Evolutionary conservation across 2,329 filamentous ascomycete species (phyloP).

Genomic region (Trichoderma gracile): DNA sequence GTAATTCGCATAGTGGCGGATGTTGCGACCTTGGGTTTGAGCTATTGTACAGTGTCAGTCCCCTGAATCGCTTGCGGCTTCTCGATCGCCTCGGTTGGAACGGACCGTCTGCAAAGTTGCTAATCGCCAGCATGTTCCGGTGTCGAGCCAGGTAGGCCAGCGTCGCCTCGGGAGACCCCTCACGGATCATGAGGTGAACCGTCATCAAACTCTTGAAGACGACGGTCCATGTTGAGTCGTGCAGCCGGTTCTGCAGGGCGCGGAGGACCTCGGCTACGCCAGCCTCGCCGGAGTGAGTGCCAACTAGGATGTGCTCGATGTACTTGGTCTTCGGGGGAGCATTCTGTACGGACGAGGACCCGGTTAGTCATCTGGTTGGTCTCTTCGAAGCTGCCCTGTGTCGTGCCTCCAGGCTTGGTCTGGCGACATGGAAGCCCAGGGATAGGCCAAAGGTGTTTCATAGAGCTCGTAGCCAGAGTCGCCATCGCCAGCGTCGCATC

Average conservation of each 20-base stretch:
- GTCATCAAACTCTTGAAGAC: slow-evolving; percentile 98
- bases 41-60: slow-evolving; percentile 51
- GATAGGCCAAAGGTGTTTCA: background rate
- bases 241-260: slow-evolving; percentile 80
- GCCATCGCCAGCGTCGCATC: slow-evolving; percentile 1
- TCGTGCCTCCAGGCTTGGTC: background rate
- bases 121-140: slow-evolving; percentile 81
- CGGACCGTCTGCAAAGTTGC: slow-evolving; percentile 88
- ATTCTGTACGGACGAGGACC: no score
- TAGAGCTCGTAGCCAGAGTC: background rate
- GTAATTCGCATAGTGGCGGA: slow-evolving; percentile 87
- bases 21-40: slow-evolving; percentile 93
- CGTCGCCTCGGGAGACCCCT: slow-evolving; percentile 87
- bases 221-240: slow-evolving; percentile 99
- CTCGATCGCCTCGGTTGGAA: slow-evolving; percentile 27
- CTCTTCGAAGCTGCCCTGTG: background rate
- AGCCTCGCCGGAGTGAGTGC: slow-evolving; percentile 90
- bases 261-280: slow-evolving; percentile 96
- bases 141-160: slow-evolving; percentile 81
- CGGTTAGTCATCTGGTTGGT: slow-evolving; percentile 19
- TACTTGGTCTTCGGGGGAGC: slow-evolving; percentile 98
- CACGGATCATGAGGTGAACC: slow-evolving; percentile 94
- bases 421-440: background rate
- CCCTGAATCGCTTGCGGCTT: background rate
- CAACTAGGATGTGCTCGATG: slow-evolving; percentile 95